phyloP scores from a whole-genome alignment of 2,329 filamentous ascomycete genomes.

The Penicillium sp. region DNA sequence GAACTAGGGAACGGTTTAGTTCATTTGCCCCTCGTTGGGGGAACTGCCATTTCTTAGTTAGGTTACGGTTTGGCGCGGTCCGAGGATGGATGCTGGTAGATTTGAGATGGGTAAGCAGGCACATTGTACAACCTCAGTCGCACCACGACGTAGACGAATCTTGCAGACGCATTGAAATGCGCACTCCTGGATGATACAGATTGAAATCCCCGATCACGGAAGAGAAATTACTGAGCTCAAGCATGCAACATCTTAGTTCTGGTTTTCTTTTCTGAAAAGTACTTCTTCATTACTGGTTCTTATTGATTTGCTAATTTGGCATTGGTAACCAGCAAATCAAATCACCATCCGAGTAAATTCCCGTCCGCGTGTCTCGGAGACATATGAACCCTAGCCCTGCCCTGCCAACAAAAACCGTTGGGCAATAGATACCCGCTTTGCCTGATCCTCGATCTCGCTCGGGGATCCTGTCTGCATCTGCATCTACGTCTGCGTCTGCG shows the following conservation, averaged over 20 bases:
- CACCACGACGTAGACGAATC: neutral
- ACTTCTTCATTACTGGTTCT: neutral
- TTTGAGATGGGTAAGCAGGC: conserved; percentile 15
- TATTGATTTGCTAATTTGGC: neutral
- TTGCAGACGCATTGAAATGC: conserved; percentile 12
- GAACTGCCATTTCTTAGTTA: too few relatives aligned
- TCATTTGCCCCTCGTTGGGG: too few relatives aligned
- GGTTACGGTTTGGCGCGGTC: conserved; percentile 11
- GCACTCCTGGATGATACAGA: conserved; percentile 1
- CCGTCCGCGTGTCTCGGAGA: conserved; percentile 7
- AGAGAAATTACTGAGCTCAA: conserved; percentile 1
- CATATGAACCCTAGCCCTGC: neutral
- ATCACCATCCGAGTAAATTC: neutral
- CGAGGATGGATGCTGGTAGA: conserved; percentile 22
- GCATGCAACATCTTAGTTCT: neutral
- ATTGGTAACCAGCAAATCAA: neutral
- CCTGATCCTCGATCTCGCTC: neutral
- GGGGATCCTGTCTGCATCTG: neutral
- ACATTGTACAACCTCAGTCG: conserved; percentile 19
- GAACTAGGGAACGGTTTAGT: neutral
- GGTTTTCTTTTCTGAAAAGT: neutral
- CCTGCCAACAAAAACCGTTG: neutral
- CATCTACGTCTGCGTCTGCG: neutral
- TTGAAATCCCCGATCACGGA: neutral
- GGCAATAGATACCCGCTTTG: neutral